A percentile compares a stretch with the other conserved stretches of the same genome.
phyloP scores from a whole-genome alignment of 345 rosid species.

The Cardamine chenopodiifolia region DNA sequence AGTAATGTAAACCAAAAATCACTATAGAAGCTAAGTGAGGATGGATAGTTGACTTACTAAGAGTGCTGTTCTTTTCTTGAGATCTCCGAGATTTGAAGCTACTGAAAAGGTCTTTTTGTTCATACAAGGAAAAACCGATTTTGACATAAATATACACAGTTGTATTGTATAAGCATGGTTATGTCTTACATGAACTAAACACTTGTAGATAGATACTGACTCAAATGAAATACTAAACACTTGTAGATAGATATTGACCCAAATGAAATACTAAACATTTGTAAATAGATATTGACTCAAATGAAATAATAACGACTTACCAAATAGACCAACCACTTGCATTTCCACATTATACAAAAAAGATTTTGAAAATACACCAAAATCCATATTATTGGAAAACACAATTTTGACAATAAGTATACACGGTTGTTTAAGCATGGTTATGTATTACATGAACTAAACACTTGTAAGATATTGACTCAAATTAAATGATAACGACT shows the following conservation, averaged over 20 bases:
- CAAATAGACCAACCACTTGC: conserved; percentile 4
- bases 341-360: not conserved
- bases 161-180: too few species aligned
- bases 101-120: conserved; percentile 20
- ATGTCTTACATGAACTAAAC: not conserved
- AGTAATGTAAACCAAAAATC: conserved; percentile 12
- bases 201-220: too few species aligned
- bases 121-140: not conserved
- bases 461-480: conserved; percentile 1
- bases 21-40: not conserved
- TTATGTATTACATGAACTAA: not conserved
- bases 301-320: conserved; percentile 5
- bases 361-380: not conserved
- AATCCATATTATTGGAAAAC: not conserved
- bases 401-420: conserved; percentile 9
- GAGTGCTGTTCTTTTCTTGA: conserved; percentile 28
- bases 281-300: not conserved
- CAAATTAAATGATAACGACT: not conserved
- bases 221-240: too few species aligned
- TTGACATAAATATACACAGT: too few species aligned
- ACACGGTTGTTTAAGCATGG: not conserved
- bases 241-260: too few species aligned
- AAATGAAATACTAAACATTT: too few species aligned
- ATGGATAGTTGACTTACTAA: conserved; percentile 37
- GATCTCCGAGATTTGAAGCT: conserved; percentile 9